Evolutionary conservation across 305 asterid genomes (phyloP).

Genomic region (Rubia tinctorum): DNA sequence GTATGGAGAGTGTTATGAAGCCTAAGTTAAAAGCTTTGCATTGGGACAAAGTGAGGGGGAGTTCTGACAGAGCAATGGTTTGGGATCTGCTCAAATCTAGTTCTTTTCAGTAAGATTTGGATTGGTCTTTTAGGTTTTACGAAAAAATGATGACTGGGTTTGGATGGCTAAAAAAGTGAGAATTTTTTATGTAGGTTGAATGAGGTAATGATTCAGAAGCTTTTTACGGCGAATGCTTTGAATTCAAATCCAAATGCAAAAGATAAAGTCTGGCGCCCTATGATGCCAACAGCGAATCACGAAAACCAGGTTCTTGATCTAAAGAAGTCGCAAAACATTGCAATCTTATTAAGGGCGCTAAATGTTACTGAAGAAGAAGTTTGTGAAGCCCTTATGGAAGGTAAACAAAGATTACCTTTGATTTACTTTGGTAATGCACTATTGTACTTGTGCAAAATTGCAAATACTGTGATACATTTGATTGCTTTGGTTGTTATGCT

Average conservation of each 20-base stretch:
- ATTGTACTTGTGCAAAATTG: not conserved
- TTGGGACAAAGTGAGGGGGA: conserved; percentile 86
- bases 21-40: conserved; percentile 82
- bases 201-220: conserved; percentile 78
- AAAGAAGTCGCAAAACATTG: conserved; percentile 77
- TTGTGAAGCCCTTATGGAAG: conserved; percentile 82
- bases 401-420: conserved; percentile 28
- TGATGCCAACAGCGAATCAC: conserved; percentile 27
- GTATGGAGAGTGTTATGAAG: conserved; percentile 41
- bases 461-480: not conserved
- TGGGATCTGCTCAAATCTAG: conserved; percentile 86
- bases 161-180: not conserved
- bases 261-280: conserved; percentile 36
- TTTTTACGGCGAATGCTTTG: conserved; percentile 51
- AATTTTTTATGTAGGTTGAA: conserved; percentile 48
- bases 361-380: conserved; percentile 78
- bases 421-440: not conserved
- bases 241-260: conserved; percentile 36
- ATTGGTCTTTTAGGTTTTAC: not conserved
- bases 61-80: conserved; percentile 70
- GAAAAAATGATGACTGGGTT: not conserved
- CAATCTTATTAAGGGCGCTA: conserved; percentile 67
- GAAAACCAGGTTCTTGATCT: conserved; percentile 67
- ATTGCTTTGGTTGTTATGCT: not conserved
- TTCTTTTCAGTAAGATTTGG: conserved; percentile 63